Percentiles rank a stretch among this genome's conserved stretches.
phyloP scores from a whole-genome alignment of 352 stramenopile species.

The Thalassiosira livingstoniorum region DNA sequence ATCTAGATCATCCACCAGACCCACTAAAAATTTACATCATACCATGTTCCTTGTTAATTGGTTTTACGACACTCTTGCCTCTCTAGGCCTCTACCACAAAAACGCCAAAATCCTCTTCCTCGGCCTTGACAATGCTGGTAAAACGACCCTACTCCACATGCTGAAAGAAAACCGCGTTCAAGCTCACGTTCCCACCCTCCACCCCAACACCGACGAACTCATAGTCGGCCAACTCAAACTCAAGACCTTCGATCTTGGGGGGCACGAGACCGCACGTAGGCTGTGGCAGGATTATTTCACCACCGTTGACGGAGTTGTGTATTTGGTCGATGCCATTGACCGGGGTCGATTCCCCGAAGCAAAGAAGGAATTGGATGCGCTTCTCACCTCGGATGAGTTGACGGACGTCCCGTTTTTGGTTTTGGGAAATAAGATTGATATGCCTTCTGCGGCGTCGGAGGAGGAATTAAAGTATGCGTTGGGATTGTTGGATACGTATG shows the following conservation, averaged over 20 bases:
- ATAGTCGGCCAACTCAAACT: conserved; percentile 97
- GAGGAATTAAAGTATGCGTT: conserved; percentile 97
- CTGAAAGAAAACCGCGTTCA: conserved; percentile 92
- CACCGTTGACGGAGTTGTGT: conserved; percentile 99
- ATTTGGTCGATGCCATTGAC: conserved; percentile 99
- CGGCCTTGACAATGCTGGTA: conserved; percentile 99
- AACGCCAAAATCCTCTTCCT: conserved; percentile 99
- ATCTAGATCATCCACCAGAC: no score
- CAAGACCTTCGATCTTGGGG: conserved; percentile 99
- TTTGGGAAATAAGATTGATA: conserved; percentile 99
- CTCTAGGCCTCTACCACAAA: conserved; percentile 96
- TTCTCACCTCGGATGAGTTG: conserved; percentile 97
- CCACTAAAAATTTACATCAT: background rate
- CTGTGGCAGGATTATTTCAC: conserved; percentile 99
- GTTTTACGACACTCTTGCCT: conserved; percentile 61
- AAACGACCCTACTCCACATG: conserved; percentile 99
- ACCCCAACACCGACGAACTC: conserved; percentile 92
- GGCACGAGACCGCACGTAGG: conserved; percentile 94
- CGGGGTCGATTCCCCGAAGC: conserved; percentile 98
- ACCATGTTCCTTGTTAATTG: conserved; percentile 62
- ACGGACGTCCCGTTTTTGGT: conserved; percentile 98
- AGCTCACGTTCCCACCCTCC: conserved; percentile 73
- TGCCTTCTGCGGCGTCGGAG: conserved; percentile 95
- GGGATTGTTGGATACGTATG: conserved; percentile 98
- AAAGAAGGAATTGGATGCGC: conserved; percentile 96